Evolutionary conservation across 345 rosid species (phyloP), one percentile per base, ranked within the genome.

Genomic region (Pugionium cornutum): DNA sequence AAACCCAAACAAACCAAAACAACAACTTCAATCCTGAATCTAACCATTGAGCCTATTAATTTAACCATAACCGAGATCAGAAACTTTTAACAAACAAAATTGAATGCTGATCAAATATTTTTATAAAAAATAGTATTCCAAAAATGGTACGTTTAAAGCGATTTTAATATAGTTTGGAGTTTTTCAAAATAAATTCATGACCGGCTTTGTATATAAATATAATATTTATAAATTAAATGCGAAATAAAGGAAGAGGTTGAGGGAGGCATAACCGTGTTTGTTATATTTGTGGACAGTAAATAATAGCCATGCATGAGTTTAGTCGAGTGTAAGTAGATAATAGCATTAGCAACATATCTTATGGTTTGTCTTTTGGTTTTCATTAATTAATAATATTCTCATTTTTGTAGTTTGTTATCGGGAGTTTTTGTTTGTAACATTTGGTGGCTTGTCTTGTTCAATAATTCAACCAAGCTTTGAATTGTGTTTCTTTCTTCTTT

Each of bases 401-500:
- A 5, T 25, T 29, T 72, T 72, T 72, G 71, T 72, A 58, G 62
- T 43, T 65, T 72, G 43, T 58, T 43, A 43, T 72, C 66, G 10
- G 71, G 71, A 72, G 49, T 42, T 32, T 72, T 50, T 65, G 66
- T 51, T 65, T 72, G 71, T 65, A 33, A 57, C 48, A 72, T 52
- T 3, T 65, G 60, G 49, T 72, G 47, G 35, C 49, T 72, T 72
- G 70, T 72, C 76, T 65, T 57, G 50, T 46, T 64, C 36, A 72
- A 45, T 66, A 58, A 62, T 66, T 58, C 18, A n/a, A n/a, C n/a
- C n/a, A 51, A 49, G 66, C 66, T 65, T 65, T 65, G 76, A 72
- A 70, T 65, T 64, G 66, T 66, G 71, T 63, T 58, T 31, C 27
- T 58, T 72, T 72, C 67, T 66, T 51, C 42, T 36, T 72, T 72